Evolutionary conservation across 2,329 filamentous ascomycete genomes (phyloP).

Genomic region (Xylariaceae sp.): DNA sequence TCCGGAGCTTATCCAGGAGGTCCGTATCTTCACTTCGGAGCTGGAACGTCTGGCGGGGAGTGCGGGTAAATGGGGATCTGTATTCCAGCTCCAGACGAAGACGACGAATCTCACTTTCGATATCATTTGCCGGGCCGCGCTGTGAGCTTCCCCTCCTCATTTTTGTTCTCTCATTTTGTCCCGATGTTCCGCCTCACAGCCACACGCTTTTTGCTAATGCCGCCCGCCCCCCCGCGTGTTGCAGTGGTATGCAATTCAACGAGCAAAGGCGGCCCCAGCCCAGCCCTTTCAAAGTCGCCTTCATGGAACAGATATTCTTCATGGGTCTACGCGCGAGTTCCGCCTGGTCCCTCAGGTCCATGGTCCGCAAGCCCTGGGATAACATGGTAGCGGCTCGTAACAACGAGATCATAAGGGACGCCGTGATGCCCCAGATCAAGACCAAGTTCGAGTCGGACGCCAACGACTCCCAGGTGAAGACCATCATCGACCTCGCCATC

Average conservation of each 20-base stretch:
- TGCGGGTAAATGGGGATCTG: constrained; percentile 27
- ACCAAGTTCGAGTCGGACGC: constrained; percentile 17
- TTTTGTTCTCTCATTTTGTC: neutral
- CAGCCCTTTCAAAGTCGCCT: constrained; percentile 23
- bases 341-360: constrained; percentile 12
- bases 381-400: constrained; percentile 22
- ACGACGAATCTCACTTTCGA: constrained; percentile 38
- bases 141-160: constrained; percentile 25
- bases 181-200: neutral
- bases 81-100: constrained; percentile 33
- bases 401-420: constrained; percentile 21
- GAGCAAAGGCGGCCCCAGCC: constrained; percentile 21
- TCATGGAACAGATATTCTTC: constrained; percentile 22
- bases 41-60: constrained; percentile 27
- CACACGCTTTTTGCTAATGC: no score
- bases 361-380: constrained; percentile 24
- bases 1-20: constrained; percentile 36
- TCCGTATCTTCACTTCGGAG: constrained; percentile 32
- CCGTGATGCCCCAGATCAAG: constrained; percentile 26
- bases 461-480: constrained; percentile 21
- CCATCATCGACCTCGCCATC: constrained; percentile 27
- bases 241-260: constrained; percentile 24
- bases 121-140: constrained; percentile 34
- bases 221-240: neutral
- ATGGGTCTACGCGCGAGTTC: constrained; percentile 20